Evolutionary conservation across 2,329 filamentous ascomycete species (phyloP).

Genomic region (Podosphaera xanthii): DNA sequence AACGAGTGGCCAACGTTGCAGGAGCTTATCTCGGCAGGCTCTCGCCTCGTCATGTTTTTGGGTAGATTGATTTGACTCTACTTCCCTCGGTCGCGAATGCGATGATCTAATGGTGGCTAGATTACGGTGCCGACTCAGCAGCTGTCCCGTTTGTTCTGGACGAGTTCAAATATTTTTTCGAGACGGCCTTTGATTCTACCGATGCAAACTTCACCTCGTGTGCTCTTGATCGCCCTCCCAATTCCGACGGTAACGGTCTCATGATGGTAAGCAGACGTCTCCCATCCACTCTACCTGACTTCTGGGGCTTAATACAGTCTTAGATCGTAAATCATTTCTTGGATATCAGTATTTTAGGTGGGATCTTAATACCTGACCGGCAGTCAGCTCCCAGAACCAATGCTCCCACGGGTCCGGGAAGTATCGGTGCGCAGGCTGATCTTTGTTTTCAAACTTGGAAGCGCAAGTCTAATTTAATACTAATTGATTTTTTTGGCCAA

Average conservation of each 20-base stretch:
- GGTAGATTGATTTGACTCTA: slow-evolving; percentile 20
- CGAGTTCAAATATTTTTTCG: slow-evolving; percentile 45
- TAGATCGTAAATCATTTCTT: slow-evolving; percentile 40
- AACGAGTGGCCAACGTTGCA: slow-evolving; percentile 43
- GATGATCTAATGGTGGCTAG: background rate
- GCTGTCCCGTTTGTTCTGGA: slow-evolving; percentile 36
- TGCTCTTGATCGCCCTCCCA: slow-evolving; percentile 34
- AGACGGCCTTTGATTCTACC: slow-evolving; percentile 42
- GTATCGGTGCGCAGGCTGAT: slow-evolving; percentile 25
- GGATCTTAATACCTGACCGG: slow-evolving; percentile 29
- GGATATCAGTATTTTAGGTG: slow-evolving; percentile 21
- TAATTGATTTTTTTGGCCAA: slow-evolving; percentile 37
- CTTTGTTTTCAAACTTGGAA: slow-evolving; percentile 24
- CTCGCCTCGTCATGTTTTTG: slow-evolving; percentile 48
- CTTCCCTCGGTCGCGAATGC: background rate
- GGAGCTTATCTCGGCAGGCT: slow-evolving; percentile 36
- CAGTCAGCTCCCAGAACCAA: slow-evolving; percentile 23
- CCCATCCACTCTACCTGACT: background rate
- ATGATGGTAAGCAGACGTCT: slow-evolving; percentile 19
- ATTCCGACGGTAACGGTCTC: slow-evolving; percentile 22
- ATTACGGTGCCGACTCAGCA: slow-evolving; percentile 5
- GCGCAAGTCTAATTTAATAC: slow-evolving; percentile 27
- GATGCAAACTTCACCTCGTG: slow-evolving; percentile 39
- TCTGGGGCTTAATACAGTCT: background rate
- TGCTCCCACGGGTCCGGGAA: slow-evolving; percentile 25